Conservation (phyloP, 257 asterid species). For the Capsicum rhomboideum region DNA sequence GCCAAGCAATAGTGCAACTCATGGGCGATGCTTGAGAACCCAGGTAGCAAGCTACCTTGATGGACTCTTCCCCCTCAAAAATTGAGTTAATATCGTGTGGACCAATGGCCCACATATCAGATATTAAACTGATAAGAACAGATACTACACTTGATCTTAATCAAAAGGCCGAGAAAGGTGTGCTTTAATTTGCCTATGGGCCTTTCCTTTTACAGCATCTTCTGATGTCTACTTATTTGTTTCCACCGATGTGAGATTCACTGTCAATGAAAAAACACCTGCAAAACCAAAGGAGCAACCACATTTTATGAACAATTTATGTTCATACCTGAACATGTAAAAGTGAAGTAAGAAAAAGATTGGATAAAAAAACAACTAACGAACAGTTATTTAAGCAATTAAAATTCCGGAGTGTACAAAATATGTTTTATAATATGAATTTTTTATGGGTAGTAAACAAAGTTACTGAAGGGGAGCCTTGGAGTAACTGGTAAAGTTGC, state of each 20-base stretch:
- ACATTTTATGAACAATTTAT: not conserved
- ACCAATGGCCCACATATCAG: not conserved
- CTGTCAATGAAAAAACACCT: not conserved
- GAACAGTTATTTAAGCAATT: not conserved
- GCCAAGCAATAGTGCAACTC: not conserved
- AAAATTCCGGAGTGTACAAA: not conserved
- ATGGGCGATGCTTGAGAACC: not conserved
- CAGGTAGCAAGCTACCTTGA: not conserved
- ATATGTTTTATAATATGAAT: too few species aligned
- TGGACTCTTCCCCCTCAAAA: not conserved
- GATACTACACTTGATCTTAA: constrained; percentile 14
- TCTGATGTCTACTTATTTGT: not conserved
- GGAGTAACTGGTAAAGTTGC: too few species aligned
- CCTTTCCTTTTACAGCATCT: not conserved
- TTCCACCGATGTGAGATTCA: not conserved
- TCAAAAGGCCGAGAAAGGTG: constrained; percentile 42
- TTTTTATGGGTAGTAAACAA: too few species aligned
- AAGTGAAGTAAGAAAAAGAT: not conserved
- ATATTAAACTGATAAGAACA: not conserved
- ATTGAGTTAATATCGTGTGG: not conserved
- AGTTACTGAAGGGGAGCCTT: too few species aligned
- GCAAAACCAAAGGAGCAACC: not conserved
- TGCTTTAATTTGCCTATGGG: not conserved
- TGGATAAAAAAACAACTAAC: not conserved
- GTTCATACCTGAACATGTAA: not conserved